These are phyloP conservation scores for Digitaria exilis DNA, from an alignment of 202 grass and related monocot genomes.

Conservation along the genomic window DNA sequence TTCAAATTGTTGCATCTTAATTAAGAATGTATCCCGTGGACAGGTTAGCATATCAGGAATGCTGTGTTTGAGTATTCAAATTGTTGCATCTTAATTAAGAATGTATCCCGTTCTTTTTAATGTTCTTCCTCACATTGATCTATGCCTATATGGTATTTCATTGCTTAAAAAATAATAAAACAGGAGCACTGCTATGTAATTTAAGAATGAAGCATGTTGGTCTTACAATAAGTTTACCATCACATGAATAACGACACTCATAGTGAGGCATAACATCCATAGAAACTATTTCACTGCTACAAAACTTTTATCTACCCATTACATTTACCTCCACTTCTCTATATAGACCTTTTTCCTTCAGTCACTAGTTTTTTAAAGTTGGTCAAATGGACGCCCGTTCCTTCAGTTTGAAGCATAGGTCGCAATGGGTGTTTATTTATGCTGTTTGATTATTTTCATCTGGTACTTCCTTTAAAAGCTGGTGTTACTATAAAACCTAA, in stretches of 20 bases:
- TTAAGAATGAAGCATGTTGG: too few relatives aligned
- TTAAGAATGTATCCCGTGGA: not conserved
- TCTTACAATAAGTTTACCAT: too few relatives aligned
- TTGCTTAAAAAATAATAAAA: not conserved
- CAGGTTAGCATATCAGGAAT: constrained; percentile 9
- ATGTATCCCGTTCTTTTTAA: not conserved
- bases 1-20: constrained; percentile 4
- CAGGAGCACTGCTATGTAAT: too few relatives aligned
- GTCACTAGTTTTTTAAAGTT: constrained; percentile 9
- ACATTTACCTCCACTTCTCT: not conserved
- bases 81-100: not conserved
- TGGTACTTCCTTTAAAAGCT: constrained; percentile 25
- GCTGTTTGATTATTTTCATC: not conserved
- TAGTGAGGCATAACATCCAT: too few relatives aligned
- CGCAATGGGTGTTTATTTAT: not conserved
- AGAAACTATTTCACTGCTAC: not conserved
- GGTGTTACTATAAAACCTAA: constrained; percentile 1
- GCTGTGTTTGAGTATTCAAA: constrained; percentile 27
- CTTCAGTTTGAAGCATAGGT: not conserved
- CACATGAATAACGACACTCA: too few relatives aligned
- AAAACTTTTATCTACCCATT: not conserved
- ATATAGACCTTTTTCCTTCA: not conserved
- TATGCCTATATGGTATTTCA: not conserved
- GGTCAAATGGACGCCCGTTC: not conserved
- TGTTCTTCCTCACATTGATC: not conserved